Conservation (phyloP, 306 rosid species). For the Crotalaria pallida region DNA sequence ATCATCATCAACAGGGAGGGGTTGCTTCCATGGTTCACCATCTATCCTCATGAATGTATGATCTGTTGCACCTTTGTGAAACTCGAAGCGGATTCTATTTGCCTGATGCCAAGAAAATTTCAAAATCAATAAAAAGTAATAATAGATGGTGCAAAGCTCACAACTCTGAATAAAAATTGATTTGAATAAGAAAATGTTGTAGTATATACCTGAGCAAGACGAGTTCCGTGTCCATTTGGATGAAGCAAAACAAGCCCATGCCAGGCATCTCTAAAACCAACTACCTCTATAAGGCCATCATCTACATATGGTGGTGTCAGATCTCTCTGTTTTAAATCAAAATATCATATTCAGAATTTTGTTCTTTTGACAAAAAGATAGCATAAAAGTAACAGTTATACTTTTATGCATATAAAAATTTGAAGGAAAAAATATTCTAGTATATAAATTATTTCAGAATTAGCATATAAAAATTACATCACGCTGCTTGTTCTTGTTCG, state of each 20-base stretch:
- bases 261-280: slow-evolving; percentile 96
- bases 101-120: slow-evolving; percentile 43
- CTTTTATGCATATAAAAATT: slow-evolving; percentile 11
- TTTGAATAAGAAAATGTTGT: background rate
- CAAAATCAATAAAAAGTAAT: background rate
- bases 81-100: slow-evolving; percentile 66
- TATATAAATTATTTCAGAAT: background rate
- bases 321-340: slow-evolving; percentile 45
- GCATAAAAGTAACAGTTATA: background rate
- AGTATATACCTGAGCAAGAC: slow-evolving; percentile 82
- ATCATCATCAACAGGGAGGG: slow-evolving; percentile 76
- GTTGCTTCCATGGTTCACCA: slow-evolving; percentile 99
- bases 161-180: background rate
- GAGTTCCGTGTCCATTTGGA: slow-evolving; percentile 98
- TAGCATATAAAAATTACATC: slow-evolving; percentile 41
- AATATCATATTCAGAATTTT: slow-evolving; percentile 16
- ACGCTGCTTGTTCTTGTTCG: slow-evolving; percentile 32
- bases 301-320: slow-evolving; percentile 87
- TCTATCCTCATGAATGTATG: slow-evolving; percentile 90
- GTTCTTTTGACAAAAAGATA: background rate
- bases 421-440: background rate
- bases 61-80: slow-evolving; percentile 69
- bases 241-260: slow-evolving; percentile 90
- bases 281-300: slow-evolving; percentile 86
- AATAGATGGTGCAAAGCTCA: background rate